Base-by-base conservation (phyloP, 2,329 filamentous ascomycete genomes). In the Didymellaceae sp. region DNA sequence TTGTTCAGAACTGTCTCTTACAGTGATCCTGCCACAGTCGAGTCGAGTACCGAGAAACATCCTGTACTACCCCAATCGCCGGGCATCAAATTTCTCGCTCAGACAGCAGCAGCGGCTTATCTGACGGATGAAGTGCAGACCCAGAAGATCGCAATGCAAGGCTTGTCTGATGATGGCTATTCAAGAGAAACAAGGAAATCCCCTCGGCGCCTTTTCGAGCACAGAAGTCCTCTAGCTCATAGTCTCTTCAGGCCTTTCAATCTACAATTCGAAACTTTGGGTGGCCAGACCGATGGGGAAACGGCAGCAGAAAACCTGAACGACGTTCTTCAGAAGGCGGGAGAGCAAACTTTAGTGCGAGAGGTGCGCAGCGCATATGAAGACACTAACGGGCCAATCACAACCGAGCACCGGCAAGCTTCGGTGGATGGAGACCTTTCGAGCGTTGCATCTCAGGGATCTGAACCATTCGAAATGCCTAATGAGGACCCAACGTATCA, bases 161-260 rank as follows among this genome's bases (percentile, higher is more conserved):
- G 62, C 9, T 53, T 68, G 10, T 65, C 67, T 13, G 66, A 71
- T 32, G 66, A 69, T 32, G 65, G 65, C 4, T 65, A 66, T 31
- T 46, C 58, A 6, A 45, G 47, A 26, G 32, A 45, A 6, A 57
- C 57, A 4, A 67, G 62, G 43, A 34, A 50, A 13, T 20, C 42
- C 1, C 17, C 24, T 6, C 61, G 28, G 6, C 58, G 43, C n/a
- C 16, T 49, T 0, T 58, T 66, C 10, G 62, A 67, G 26, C 58
- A 59, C 28, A 59, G 50, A 10, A 61, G 40, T 25, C 63, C 66
- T 11, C 55, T 72, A 17, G 56, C 59, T 4, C 55, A 71, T 30
- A 71, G 68, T 38, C 52, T 67, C 9, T 71, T 69, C 44, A 57
- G 68, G 34, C 68, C 68, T 0, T 71, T 72, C 44, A 58, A 55